A percentile compares a stretch with the other conserved stretches of the same genome.
Conservation (phyloP, 768 basidiomycete species). For the Xerocomus spinulosus region DNA sequence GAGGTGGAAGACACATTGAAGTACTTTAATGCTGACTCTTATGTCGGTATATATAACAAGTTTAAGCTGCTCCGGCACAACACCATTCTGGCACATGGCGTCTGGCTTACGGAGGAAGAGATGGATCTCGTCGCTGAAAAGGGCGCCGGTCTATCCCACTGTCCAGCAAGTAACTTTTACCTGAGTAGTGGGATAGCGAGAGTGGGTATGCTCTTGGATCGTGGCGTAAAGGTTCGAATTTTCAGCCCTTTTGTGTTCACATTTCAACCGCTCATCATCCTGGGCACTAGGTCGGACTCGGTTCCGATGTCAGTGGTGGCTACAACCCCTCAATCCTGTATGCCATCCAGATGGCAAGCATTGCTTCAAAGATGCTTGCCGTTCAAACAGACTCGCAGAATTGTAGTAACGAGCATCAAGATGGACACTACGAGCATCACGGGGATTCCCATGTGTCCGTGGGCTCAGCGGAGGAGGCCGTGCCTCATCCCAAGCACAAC, state of each 20-base stretch:
- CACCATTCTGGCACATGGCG: conserved; percentile 86
- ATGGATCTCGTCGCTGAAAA: conserved; percentile 61
- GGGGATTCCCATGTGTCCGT: not conserved
- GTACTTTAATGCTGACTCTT: conserved; percentile 66
- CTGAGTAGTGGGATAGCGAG: conserved; percentile 80
- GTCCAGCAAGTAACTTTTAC: conserved; percentile 93
- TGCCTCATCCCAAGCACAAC: not conserved
- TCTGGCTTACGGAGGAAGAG: conserved; percentile 73
- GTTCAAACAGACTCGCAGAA: conserved; percentile 35
- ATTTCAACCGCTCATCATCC: conserved; percentile 2
- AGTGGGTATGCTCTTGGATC: conserved; percentile 75
- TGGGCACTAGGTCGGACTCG: conserved; percentile 73
- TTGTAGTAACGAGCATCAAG: not conserved
- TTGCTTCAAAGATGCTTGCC: conserved; percentile 73
- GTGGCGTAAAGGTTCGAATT: conserved; percentile 73
- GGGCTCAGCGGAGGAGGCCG: not conserved
- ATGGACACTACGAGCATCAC: not conserved
- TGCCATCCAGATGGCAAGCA: conserved; percentile 68
- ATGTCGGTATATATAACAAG: conserved; percentile 79
- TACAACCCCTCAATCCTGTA: conserved; percentile 76
- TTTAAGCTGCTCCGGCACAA: conserved; percentile 70
- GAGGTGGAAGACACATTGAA: conserved; percentile 65
- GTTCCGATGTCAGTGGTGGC: conserved; percentile 90
- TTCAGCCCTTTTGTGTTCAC: not conserved
- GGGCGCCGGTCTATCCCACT: conserved; percentile 81